A percentile compares a stretch with the other conserved stretches of the same genome.
These are phyloP conservation scores for Hanseniaspora uvarum DNA, from an alignment of 1,139 yeast species.

Conservation along the genomic window DNA sequence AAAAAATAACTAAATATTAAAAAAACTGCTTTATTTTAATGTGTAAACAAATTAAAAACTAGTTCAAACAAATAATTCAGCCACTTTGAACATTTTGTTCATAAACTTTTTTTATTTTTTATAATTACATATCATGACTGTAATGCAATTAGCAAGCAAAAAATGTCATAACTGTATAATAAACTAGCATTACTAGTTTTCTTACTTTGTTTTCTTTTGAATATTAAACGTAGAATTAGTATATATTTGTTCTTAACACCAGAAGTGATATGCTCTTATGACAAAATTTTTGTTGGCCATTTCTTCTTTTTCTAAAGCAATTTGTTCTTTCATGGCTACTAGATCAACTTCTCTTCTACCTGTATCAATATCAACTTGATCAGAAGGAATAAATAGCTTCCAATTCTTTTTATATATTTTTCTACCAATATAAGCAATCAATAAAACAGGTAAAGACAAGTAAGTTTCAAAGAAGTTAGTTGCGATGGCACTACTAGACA, in stretches of 20 bases:
- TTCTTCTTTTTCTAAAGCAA: slow-evolving; percentile 53
- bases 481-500: slow-evolving; percentile 42
- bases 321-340: slow-evolving; percentile 56
- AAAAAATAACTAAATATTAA: too few relatives aligned
- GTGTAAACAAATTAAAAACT: too few relatives aligned
- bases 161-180: too few relatives aligned
- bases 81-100: too few relatives aligned
- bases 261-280: slow-evolving; percentile 38
- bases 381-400: slow-evolving; percentile 41
- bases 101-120: too few relatives aligned
- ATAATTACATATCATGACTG: too few relatives aligned
- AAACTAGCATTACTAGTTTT: too few relatives aligned
- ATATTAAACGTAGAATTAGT: too few relatives aligned
- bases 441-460: slow-evolving; percentile 53
- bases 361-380: slow-evolving; percentile 55
- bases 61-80: too few relatives aligned
- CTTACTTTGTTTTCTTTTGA: too few relatives aligned
- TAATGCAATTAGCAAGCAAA: too few relatives aligned
- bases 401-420: slow-evolving; percentile 50
- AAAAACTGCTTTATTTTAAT: too few relatives aligned
- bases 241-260: slow-evolving; percentile 9
- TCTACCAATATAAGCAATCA: slow-evolving; percentile 48
- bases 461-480: slow-evolving; percentile 49
- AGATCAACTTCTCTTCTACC: slow-evolving; percentile 66
- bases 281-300: slow-evolving; percentile 46